A percentile compares a stretch with the other conserved stretches of the same genome.
These are phyloP conservation scores for Leishmania guyanensis DNA, from an alignment of 208 protist genomes.

Conservation along the genomic window DNA sequence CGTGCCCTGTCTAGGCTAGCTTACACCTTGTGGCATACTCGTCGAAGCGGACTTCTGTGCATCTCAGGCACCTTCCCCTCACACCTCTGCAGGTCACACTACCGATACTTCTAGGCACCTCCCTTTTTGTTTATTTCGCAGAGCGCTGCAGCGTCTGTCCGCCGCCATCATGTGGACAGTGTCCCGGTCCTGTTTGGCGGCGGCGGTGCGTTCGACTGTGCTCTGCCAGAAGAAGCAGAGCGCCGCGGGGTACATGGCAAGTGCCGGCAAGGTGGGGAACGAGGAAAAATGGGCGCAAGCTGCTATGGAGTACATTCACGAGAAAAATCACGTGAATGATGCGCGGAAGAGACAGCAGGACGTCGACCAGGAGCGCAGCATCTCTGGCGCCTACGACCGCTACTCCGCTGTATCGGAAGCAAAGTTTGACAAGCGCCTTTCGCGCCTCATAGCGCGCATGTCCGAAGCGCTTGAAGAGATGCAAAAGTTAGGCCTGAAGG, in stretches of 20 bases:
- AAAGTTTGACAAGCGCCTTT: conserved; percentile 55
- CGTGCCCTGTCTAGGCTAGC: not conserved
- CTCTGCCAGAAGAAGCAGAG: conserved; percentile 74
- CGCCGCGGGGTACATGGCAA: conserved; percentile 70
- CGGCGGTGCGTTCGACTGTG: conserved; percentile 2
- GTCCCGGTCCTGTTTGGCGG: conserved; percentile 13
- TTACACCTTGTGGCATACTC: not conserved
- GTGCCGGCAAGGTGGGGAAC: conserved; percentile 68
- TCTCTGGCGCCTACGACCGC: conserved; percentile 77
- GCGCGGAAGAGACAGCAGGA: conserved; percentile 78
- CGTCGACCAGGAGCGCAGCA: conserved; percentile 65
- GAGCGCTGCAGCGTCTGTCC: not conserved
- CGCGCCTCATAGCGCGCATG: conserved; percentile 54
- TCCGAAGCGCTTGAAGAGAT: conserved; percentile 74
- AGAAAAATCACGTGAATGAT: conserved; percentile 85
- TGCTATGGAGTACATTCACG: conserved; percentile 90
- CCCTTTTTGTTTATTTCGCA: too few species aligned
- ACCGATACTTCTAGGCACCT: not conserved
- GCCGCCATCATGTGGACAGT: conserved; percentile 15
- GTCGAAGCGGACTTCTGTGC: not conserved
- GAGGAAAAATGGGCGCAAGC: conserved; percentile 91
- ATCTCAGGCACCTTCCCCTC: not conserved
- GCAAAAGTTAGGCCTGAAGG: conserved; percentile 47
- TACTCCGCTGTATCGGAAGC: conserved; percentile 54
- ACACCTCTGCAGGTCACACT: not conserved